These are phyloP conservation scores for Rosellinia necatrix DNA, from an alignment of 2,329 filamentous ascomycete species.

Conservation along the genomic window DNA sequence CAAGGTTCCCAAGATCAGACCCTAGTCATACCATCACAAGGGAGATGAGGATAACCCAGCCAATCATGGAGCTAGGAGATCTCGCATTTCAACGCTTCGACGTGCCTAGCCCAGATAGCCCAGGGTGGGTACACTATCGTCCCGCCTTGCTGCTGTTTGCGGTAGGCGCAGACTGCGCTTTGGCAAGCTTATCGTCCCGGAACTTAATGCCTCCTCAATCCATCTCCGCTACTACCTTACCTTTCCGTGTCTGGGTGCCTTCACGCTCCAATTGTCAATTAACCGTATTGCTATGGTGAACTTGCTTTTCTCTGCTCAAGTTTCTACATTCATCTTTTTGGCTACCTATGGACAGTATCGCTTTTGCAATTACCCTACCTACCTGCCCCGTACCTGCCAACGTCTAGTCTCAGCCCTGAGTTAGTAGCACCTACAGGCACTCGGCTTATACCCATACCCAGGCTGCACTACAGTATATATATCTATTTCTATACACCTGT, in stretches of 20 bases:
- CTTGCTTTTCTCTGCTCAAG: background rate
- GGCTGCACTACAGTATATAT: no score
- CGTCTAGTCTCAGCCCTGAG: no score
- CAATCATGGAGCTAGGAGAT: constrained; percentile 25
- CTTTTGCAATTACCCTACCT: background rate
- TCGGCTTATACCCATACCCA: no score
- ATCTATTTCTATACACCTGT: background rate
- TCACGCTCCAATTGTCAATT: no score
- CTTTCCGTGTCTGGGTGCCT: no score
- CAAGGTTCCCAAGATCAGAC: constrained; percentile 32
- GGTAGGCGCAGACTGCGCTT: background rate
- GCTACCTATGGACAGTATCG: background rate
- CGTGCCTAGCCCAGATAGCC: no score
- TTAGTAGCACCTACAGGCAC: no score
- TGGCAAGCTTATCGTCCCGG: no score
- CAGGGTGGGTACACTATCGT: no score
- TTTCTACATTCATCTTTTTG: no score
- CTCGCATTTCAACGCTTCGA: background rate
- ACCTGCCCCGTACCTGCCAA: background rate
- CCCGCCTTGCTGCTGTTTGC: constrained; percentile 13
- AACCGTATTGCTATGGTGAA: background rate
- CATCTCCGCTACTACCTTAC: background rate
- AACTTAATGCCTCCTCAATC: background rate
- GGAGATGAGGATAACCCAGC: constrained; percentile 1
- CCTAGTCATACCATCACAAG: constrained; percentile 27